Percentiles rank a stretch among this genome's conserved stretches.
Evolutionary conservation across 352 stramenopile genomes (phyloP).

Genomic region (Globisporangium heterothallicum): DNA sequence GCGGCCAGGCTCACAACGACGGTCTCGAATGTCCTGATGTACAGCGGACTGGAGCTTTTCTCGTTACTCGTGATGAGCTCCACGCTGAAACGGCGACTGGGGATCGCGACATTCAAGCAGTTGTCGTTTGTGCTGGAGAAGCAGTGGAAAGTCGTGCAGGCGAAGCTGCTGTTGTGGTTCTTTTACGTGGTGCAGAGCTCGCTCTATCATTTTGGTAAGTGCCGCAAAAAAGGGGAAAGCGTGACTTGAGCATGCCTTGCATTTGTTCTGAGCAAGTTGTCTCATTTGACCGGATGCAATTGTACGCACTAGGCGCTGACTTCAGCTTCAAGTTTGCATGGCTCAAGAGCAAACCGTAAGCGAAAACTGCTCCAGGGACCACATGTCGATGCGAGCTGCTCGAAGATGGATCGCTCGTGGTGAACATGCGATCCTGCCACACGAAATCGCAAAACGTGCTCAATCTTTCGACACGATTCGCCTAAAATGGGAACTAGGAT

Average conservation of each 20-base stretch:
- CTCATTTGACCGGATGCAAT: background rate
- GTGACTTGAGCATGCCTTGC: background rate
- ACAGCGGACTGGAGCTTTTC: conserved; percentile 16
- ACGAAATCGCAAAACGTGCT: too few relatives aligned
- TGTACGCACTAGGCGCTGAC: conserved; percentile 17
- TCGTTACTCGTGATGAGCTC: conserved; percentile 10
- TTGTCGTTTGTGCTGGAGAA: conserved; percentile 27
- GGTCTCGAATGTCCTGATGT: conserved; percentile 17
- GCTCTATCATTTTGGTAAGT: conserved; percentile 19
- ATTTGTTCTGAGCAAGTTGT: background rate
- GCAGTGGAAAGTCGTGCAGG: conserved; percentile 18
- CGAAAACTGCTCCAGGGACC: too few relatives aligned
- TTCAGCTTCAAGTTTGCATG: conserved; percentile 23
- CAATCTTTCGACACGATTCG: too few relatives aligned
- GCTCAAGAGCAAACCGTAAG: too few relatives aligned
- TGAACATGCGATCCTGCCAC: too few relatives aligned
- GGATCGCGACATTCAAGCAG: conserved; percentile 16
- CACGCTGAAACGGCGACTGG: conserved; percentile 10
- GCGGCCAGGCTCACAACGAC: conserved; percentile 1
- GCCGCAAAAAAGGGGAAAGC: too few relatives aligned
- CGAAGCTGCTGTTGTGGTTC: conserved; percentile 21
- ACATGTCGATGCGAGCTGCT: too few relatives aligned
- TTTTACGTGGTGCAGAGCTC: conserved; percentile 17
- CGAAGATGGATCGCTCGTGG: too few relatives aligned
- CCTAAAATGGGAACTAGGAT: too few relatives aligned